A percentile compares a stretch with the other conserved stretches of the same genome.
phyloP scores from a whole-genome alignment of 2,329 filamentous ascomycete genomes.

The Pseudogymnoascus sp. region DNA sequence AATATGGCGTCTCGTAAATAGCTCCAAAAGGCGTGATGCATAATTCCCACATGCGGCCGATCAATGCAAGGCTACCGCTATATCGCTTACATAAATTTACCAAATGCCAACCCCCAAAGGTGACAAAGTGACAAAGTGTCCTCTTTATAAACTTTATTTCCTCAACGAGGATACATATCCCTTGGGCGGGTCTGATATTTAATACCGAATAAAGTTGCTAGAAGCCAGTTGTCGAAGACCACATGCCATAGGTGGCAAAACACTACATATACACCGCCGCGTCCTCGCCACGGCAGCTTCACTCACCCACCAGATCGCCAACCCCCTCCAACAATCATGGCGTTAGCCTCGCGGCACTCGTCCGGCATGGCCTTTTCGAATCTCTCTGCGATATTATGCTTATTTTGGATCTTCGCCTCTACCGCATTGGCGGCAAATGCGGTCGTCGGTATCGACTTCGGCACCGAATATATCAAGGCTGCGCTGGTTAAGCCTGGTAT shows the following conservation, averaged over 20 bases:
- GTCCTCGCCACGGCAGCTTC: slow-evolving; percentile 6
- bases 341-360: slow-evolving; percentile 3
- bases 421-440: slow-evolving; percentile 45
- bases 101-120: slow-evolving; percentile 9
- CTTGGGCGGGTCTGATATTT: not conserved
- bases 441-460: slow-evolving; percentile 87
- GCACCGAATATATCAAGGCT: slow-evolving; percentile 95
- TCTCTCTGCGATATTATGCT: slow-evolving; percentile 25
- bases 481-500: slow-evolving; percentile 93
- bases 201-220: slow-evolving; percentile 2
- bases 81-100: slow-evolving; percentile 9
- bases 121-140: slow-evolving; percentile 9
- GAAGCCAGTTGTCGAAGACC: slow-evolving; percentile 9
- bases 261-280: slow-evolving; percentile 1
- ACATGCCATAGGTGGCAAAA: slow-evolving; percentile 6
- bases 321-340: slow-evolving; percentile 5
- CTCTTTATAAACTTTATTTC: slow-evolving; percentile 9
- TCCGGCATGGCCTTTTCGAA: slow-evolving; percentile 15
- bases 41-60: not conserved
- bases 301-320: slow-evolving; percentile 5
- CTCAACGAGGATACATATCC: slow-evolving; percentile 8
- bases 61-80: slow-evolving; percentile 3
- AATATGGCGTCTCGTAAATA: not conserved
- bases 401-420: slow-evolving; percentile 29
- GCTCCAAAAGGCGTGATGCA: not conserved